These are phyloP conservation scores for Mrakia hoshinonis DNA, from an alignment of 768 basidiomycete genomes.

Conservation along the genomic window DNA sequence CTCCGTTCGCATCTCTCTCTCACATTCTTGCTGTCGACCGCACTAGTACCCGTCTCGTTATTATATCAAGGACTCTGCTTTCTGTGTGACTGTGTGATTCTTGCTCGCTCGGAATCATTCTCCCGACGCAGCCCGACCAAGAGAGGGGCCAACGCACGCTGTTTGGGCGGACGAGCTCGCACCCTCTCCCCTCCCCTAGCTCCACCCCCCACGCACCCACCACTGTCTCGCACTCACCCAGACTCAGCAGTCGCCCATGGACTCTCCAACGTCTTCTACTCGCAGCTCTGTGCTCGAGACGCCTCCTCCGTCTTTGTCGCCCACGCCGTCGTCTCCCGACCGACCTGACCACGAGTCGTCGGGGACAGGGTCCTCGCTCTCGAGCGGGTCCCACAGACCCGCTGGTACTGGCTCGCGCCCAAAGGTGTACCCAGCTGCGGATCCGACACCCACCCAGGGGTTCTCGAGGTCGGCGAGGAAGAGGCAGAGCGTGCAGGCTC, in stretches of 20 bases:
- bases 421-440: background rate
- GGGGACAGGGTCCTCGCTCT: background rate
- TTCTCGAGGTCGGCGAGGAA: slow-evolving; percentile 87
- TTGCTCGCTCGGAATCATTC: too few relatives aligned
- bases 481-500: slow-evolving; percentile 82
- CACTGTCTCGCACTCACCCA: too few relatives aligned
- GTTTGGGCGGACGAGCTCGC: too few relatives aligned
- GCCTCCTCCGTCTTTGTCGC: background rate
- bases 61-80: too few relatives aligned
- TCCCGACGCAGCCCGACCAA: too few relatives aligned
- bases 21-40: too few relatives aligned
- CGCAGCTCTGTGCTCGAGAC: background rate
- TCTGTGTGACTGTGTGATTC: too few relatives aligned
- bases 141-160: too few relatives aligned
- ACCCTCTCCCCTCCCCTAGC: too few relatives aligned
- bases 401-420: background rate
- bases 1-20: too few relatives aligned
- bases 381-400: background rate
- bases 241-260: background rate
- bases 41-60: too few relatives aligned
- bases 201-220: too few relatives aligned
- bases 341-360: background rate
- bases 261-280: background rate
- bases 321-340: background rate
- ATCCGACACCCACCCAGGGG: slow-evolving; percentile 45